Base-by-base conservation (phyloP, 2,329 filamentous ascomycete species). In the Fusarium subtropicale region DNA sequence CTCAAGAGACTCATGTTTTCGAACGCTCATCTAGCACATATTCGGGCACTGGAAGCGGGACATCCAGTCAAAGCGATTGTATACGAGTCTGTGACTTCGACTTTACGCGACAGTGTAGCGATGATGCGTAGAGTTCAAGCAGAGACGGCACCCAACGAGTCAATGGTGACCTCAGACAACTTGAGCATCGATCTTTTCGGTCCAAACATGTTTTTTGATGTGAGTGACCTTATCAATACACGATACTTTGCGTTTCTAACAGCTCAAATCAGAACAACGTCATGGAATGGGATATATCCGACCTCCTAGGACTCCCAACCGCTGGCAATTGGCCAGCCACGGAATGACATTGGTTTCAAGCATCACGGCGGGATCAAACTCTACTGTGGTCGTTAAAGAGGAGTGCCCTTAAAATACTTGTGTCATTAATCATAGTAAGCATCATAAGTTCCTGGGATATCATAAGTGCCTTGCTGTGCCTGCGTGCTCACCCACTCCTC, bases 401-500 rank as follows among this genome's bases (percentile, higher is more conserved):
- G 2, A 20, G 16, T 22, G 38, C 10, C 20, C 12, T 18, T 9
- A 28, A 24, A 34, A 45, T n/a, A 42, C 18, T 42, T 22, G 5
- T 54, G 34, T 60, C 50, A 34, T 60, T 56, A 75, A 44, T 86
- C 86, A 76, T 85, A 86, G 70, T 84, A 83, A 44, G 81, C 82
- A 68, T 88, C 84, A 73, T 87, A 88, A n/a, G 78, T 79, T 26
- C 48, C 48, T 6, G 48, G 36, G 34, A 52, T 52, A 68, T 88
- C 84, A 73, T 87, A 88, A 20, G 77, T 79, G 5, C 87, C 87
- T 71, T 85, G 81, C 73, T 88, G 83, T 56, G 85, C 84, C 78
- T 90, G 88, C 16, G 88, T 90, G 73, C 86, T 88, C 52, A 90
- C 84, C 81, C 83, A 90, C 74, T 90, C 87, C 75, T 89, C 86